phyloP scores from a whole-genome alignment of 1,139 yeast genomes.

The Geotrichum klebahnii region DNA sequence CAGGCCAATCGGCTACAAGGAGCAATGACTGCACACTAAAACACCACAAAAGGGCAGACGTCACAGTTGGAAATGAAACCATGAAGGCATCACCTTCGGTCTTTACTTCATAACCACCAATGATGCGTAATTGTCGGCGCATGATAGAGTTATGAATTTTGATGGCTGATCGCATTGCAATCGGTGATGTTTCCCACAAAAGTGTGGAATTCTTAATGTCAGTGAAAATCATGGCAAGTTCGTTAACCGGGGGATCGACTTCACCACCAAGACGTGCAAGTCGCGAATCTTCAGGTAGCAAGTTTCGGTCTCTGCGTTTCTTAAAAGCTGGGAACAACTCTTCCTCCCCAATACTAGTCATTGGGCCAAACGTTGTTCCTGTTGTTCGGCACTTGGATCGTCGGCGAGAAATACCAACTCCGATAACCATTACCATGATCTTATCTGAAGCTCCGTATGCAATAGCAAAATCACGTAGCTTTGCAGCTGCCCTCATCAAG shows the following conservation, averaged over 20 bases:
- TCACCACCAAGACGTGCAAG: slow-evolving; percentile 85
- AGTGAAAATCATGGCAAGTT: slow-evolving; percentile 90
- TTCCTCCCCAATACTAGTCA: slow-evolving; percentile 42
- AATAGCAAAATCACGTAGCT: slow-evolving; percentile 87
- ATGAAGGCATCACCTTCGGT: slow-evolving; percentile 99
- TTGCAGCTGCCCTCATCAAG: slow-evolving; percentile 90
- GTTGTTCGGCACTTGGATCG: slow-evolving; percentile 35
- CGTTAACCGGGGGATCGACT: slow-evolving; percentile 92
- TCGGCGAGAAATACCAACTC: slow-evolving; percentile 46
- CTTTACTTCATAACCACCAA: slow-evolving; percentile 96
- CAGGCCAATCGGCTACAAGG: slow-evolving; percentile 89
- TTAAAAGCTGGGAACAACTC: slow-evolving; percentile 47
- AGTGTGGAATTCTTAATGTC: slow-evolving; percentile 93
- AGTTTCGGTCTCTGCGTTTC: slow-evolving; percentile 52
- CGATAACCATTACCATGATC: slow-evolving; percentile 77
- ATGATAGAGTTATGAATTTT: slow-evolving; percentile 88
- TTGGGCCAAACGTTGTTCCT: slow-evolving; percentile 14
- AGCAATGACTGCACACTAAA: slow-evolving; percentile 85
- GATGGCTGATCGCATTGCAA: slow-evolving; percentile 95
- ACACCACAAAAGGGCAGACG: slow-evolving; percentile 91
- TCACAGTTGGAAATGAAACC: slow-evolving; percentile 95
- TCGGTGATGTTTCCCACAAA: slow-evolving; percentile 89
- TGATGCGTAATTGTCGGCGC: slow-evolving; percentile 88
- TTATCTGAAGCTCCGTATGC: slow-evolving; percentile 85
- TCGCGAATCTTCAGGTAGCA: slow-evolving; percentile 67